A percentile compares a stretch with the other conserved stretches of the same genome.
These are phyloP conservation scores for Saitozyma podzolica DNA, from an alignment of 768 basidiomycete genomes.

Conservation along the genomic window DNA sequence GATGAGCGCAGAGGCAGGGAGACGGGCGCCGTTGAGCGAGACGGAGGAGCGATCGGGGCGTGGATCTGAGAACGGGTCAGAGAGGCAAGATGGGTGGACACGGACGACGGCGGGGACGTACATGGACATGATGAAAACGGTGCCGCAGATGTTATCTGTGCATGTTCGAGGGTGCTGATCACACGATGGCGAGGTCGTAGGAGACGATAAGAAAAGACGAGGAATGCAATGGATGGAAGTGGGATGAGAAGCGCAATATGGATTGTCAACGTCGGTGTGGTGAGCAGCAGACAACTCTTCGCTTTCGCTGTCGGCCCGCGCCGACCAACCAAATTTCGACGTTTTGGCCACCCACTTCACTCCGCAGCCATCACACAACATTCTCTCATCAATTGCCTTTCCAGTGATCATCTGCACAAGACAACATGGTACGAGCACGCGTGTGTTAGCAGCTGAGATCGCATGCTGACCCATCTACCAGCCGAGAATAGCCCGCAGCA, in stretches of 20 bases:
- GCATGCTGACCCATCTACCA: background rate
- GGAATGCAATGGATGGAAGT: background rate
- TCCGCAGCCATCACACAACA: background rate
- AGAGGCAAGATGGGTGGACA: background rate
- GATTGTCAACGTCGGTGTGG: too few species aligned
- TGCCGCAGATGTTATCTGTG: too few species aligned
- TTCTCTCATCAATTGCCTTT: background rate
- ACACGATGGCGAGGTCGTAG: background rate
- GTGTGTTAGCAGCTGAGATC: background rate
- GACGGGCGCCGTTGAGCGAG: background rate
- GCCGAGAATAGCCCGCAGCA: slow-evolving; percentile 17
- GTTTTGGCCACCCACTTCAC: background rate
- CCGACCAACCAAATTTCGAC: slow-evolving; percentile 5
- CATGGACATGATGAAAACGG: slow-evolving; percentile 6
- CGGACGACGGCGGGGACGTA: background rate
- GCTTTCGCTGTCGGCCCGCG: background rate
- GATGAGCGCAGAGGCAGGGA: background rate
- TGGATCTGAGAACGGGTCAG: background rate
- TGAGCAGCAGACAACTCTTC: background rate
- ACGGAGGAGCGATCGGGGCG: slow-evolving; percentile 3
- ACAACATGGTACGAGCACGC: slow-evolving; percentile 4
- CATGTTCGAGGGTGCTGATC: too few species aligned
- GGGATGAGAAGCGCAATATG: background rate
- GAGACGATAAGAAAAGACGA: background rate
- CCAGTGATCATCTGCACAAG: background rate